Conservation (phyloP, 805 yeast species). For the Kazachstania africana region DNA sequence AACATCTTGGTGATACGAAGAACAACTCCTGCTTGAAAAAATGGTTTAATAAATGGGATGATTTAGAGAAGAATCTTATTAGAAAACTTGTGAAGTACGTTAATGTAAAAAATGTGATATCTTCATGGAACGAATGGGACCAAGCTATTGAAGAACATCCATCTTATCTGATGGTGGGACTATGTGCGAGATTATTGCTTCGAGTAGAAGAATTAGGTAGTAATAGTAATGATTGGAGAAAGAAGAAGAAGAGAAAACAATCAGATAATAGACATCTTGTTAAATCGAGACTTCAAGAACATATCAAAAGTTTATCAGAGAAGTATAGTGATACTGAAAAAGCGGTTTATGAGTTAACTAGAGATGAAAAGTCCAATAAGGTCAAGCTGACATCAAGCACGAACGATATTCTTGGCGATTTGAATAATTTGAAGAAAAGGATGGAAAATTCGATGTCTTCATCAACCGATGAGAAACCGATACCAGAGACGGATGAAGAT, state of each 20-base stretch:
- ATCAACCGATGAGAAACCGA: background rate
- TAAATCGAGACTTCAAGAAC: constrained; percentile 1
- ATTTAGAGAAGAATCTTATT: constrained; percentile 7
- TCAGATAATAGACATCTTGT: constrained; percentile 4
- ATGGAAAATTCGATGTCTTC: constrained; percentile 3
- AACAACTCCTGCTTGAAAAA: no score
- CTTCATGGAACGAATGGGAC: constrained; percentile 11
- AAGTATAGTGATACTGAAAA: background rate
- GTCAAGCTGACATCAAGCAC: no score
- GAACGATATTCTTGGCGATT: constrained; percentile 19
- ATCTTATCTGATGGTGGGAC: constrained; percentile 5
- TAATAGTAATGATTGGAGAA: constrained; percentile 10
- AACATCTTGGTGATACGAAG: no score
- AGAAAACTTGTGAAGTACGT: no score
- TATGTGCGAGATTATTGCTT: background rate
- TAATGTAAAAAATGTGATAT: constrained; percentile 7
- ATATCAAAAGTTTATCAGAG: background rate
- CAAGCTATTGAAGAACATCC: constrained; percentile 5
- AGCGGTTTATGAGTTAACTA: background rate
- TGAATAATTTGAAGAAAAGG: constrained; percentile 21
- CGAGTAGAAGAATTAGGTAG: constrained; percentile 1
- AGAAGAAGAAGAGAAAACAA: constrained; percentile 11
- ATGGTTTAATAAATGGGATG: constrained; percentile 8
- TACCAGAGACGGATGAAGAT: no score
- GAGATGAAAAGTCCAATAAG: constrained; percentile 1